Base-by-base conservation (phyloP, 371 early-diverging fungal species). In the Syncephalastrum monosporum region DNA sequence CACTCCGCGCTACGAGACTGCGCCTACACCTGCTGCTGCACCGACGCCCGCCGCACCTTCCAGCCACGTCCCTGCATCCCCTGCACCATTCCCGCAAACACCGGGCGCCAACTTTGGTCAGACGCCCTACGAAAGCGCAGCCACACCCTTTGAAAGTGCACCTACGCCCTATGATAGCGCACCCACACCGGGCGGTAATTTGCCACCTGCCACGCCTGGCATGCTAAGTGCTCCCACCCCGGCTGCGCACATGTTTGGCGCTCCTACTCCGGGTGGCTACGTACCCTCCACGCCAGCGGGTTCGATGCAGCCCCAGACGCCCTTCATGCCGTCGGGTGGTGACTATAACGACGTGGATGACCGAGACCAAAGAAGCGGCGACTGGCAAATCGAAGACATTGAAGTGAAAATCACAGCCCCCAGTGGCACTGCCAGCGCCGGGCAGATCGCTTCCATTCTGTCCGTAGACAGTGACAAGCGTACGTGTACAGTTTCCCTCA, bases 301-400 rank as follows among this genome's bases (percentile, higher is more conserved):
- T 13, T 68, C 70, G 33, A 71, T 82, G 62, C 67, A 68, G 63
- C 73, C 85, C 53, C 82, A 80, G 65, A 82, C 82, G 63, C 87
- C 87, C 0, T 84, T 83, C 56, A 79, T 83, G 75, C 81, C 86
- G n/a, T 82, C 75, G 7, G 71, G 83, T 53, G 74, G 79, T 54
- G 81, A 84, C 62, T 75, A 79, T 59, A 52, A 72, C 47, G 60
- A 73, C 56, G 65, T 71, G 2, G 79, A 73, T 45, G 74, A 74
- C 25, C 62, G 67, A 59, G 74, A 72, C 50, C 63, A 75, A 53
- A 65, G 71, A 13, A 67, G 65, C 5, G 75, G 70, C 17, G 78
- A 85, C 56, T 89, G 90, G 90, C 79, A 83, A 3, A 83, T 81
- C 29, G 72, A 75, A 48, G 88, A 88, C 46, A 87, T 89, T 57